A percentile compares a stretch with the other conserved stretches of the same genome.
Evolutionary conservation across 2,329 filamentous ascomycete species (phyloP).

Genomic region (Sporothrix globosa): DNA sequence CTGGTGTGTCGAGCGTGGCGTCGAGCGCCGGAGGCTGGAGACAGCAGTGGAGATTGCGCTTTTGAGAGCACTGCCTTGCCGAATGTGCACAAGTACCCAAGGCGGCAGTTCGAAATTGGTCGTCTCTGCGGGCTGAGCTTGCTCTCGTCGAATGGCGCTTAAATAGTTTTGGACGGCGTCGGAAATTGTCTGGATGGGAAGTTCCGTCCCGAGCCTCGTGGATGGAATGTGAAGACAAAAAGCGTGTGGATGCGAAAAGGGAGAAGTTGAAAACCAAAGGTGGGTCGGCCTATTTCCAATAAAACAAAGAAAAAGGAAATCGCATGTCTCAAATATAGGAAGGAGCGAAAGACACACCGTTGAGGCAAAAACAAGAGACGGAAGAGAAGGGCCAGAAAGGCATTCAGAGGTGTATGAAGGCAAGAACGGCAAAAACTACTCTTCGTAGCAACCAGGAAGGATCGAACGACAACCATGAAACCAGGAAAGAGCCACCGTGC

Average conservation of each 20-base stretch:
- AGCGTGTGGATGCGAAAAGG: background rate
- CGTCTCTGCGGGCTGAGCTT: background rate
- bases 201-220: conserved; percentile 8
- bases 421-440: background rate
- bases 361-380: background rate
- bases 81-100: background rate
- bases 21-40: background rate
- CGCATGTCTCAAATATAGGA: background rate
- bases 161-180: background rate
- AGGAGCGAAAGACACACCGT: background rate
- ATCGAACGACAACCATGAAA: background rate
- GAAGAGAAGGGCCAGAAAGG: background rate
- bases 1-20: background rate
- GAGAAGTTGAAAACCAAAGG: background rate
- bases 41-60: conserved; percentile 2
- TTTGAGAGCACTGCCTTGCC: background rate
- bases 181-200: background rate
- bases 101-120: conserved; percentile 6
- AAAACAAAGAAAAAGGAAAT: background rate
- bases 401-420: background rate
- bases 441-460: background rate
- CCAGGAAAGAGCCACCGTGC: background rate
- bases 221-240: background rate
- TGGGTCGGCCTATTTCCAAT: background rate
- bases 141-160: background rate